Evolutionary conservation across 257 asterid species (phyloP).

Genomic region (Solanum chiquidenum): DNA sequence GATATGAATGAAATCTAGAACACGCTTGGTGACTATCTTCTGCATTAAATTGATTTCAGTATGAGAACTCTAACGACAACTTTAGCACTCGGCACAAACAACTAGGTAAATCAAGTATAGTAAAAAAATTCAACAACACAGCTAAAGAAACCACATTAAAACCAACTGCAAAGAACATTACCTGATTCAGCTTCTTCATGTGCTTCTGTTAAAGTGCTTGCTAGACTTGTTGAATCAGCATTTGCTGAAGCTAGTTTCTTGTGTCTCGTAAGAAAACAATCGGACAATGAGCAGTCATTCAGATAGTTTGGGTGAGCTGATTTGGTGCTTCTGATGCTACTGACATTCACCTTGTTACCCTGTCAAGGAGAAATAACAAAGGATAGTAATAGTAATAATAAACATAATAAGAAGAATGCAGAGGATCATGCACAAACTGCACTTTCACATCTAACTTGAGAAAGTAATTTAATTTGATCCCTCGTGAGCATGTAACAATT

Average conservation of each 20-base stretch:
- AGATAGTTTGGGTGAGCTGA: constrained; percentile 37
- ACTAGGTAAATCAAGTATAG: not conserved
- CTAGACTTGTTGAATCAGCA: constrained; percentile 54
- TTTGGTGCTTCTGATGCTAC: constrained; percentile 39
- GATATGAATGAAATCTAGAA: constrained; percentile 42
- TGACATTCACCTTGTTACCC: constrained; percentile 61
- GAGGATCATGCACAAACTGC: not conserved
- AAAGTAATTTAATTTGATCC: not conserved
- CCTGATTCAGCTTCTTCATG: constrained; percentile 86
- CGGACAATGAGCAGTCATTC: constrained; percentile 55
- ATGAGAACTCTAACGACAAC: not conserved
- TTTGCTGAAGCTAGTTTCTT: constrained; percentile 20
- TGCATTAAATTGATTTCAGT: constrained; percentile 22
- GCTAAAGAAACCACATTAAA: not conserved
- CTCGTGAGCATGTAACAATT: not conserved
- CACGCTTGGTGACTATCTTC: constrained; percentile 58
- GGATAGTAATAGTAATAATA: not conserved
- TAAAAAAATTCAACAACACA: not conserved
- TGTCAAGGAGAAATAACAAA: constrained; percentile 17
- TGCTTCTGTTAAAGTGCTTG: constrained; percentile 77
- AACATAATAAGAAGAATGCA: not conserved
- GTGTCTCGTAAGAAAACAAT: constrained; percentile 38
- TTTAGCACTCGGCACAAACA: not conserved
- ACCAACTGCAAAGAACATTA: constrained; percentile 13
- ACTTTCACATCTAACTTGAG: not conserved